A percentile compares a stretch with the other conserved stretches of the same genome.
phyloP scores from a whole-genome alignment of 179 eudicot genomes.

The Sideroxylon spinosum region DNA sequence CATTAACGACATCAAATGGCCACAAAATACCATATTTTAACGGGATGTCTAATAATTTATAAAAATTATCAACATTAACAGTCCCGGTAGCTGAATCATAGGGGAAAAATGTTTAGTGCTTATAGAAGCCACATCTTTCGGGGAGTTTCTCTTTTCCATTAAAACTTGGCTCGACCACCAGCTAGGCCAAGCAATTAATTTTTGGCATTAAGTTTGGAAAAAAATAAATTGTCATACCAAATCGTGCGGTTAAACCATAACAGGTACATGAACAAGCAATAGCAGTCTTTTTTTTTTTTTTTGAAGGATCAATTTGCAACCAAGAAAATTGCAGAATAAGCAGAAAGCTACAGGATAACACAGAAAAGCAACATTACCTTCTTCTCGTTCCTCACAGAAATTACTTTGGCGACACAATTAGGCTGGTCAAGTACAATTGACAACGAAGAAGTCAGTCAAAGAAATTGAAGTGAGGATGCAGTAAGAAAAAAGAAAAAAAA shows the following conservation, averaged over 20 bases:
- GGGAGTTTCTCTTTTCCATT: neutral
- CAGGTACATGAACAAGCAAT: neutral
- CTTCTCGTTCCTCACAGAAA: slow-evolving; percentile 56
- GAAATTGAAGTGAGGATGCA: neutral
- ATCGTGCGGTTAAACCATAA: neutral
- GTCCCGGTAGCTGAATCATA: neutral
- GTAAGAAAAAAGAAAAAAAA: neutral
- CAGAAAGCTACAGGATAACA: too few species aligned
- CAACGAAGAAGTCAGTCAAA: slow-evolving; percentile 8
- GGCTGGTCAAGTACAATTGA: slow-evolving; percentile 38
- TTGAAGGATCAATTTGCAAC: too few species aligned
- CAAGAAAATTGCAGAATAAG: neutral
- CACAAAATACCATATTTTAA: neutral
- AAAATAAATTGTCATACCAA: neutral
- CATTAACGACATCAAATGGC: neutral
- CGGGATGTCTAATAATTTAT: neutral
- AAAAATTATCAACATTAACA: neutral
- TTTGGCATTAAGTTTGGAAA: neutral
- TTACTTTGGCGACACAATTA: slow-evolving; percentile 65
- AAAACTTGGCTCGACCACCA: neutral
- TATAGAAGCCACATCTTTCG: too few species aligned
- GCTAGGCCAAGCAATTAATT: neutral
- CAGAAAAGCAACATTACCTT: slow-evolving; percentile 39
- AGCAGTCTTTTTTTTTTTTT: too few species aligned
- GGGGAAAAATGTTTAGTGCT: too few species aligned